Conservation (phyloP, 208 protist species). For the Blastocrithidia nonstop region DNA sequence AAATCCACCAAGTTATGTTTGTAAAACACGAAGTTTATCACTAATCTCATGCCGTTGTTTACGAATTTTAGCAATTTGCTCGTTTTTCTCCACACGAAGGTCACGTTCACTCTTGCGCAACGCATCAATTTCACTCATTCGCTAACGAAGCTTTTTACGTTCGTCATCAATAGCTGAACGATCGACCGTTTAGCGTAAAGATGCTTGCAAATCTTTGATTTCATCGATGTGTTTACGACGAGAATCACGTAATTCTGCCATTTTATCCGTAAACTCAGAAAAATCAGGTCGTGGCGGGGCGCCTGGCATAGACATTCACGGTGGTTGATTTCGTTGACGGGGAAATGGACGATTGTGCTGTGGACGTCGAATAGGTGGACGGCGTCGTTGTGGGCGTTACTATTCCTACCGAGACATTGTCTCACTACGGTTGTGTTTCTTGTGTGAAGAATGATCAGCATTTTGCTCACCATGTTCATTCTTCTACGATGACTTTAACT, state of each 20-base stretch:
- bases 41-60: conserved; percentile 29
- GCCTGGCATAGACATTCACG: conserved; percentile 46
- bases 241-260: conserved; percentile 20
- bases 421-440: no score
- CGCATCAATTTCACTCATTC: conserved; percentile 36
- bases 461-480: no score
- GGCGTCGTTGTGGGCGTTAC: no score
- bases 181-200: conserved; percentile 16
- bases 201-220: conserved; percentile 43
- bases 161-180: conserved; percentile 13
- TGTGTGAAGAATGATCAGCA: no score
- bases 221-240: conserved; percentile 27
- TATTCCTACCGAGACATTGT: no score
- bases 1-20: conserved; percentile 48
- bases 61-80: conserved; percentile 36
- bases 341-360: no score
- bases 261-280: conserved; percentile 15
- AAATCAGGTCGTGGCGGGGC: conserved; percentile 33
- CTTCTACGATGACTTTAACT: no score
- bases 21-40: conserved; percentile 28
- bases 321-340: conserved; percentile 8
- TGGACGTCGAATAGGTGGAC: no score
- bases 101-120: conserved; percentile 29
- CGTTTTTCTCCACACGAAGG: conserved; percentile 28
- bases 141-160: conserved; percentile 20